These are phyloP conservation scores for Rubroshorea leprosula DNA, from an alignment of 345 rosid genomes.

Conservation along the genomic window DNA sequence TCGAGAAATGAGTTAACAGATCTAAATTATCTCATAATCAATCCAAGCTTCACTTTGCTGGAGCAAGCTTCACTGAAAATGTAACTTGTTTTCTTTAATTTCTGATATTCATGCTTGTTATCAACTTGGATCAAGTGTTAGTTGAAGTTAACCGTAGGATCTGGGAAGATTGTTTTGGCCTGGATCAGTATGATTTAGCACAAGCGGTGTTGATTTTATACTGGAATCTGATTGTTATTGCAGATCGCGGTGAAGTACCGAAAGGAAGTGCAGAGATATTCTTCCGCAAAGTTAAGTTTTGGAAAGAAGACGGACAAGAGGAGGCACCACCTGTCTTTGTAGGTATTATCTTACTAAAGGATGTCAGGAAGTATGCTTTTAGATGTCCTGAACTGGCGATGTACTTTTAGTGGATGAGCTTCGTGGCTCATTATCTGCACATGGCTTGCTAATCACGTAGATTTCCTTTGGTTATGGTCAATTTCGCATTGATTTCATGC, in stretches of 20 bases:
- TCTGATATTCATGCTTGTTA: no score
- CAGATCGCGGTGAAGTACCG: slow-evolving; percentile 87
- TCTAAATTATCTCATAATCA: slow-evolving; percentile 1
- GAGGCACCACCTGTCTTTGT: slow-evolving; percentile 99
- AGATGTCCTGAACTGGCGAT: background rate
- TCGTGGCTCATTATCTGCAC: background rate
- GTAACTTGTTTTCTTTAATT: slow-evolving; percentile 24
- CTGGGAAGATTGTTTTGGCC: background rate
- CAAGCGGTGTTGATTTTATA: background rate
- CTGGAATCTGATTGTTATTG: background rate
- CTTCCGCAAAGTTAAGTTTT: slow-evolving; percentile 95
- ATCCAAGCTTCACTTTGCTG: slow-evolving; percentile 31
- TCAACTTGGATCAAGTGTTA: no score
- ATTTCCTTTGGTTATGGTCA: no score
- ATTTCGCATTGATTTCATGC: no score
- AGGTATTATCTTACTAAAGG: slow-evolving; percentile 47
- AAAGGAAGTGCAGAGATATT: slow-evolving; percentile 93
- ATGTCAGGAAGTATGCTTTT: slow-evolving; percentile 2
- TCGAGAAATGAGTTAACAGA: slow-evolving; percentile 8
- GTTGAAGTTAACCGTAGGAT: no score
- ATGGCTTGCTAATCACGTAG: background rate
- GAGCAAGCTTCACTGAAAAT: slow-evolving; percentile 92
- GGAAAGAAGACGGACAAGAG: slow-evolving; percentile 95
- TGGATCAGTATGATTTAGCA: background rate
- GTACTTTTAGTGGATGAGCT: slow-evolving; percentile 6